phyloP scores from a whole-genome alignment of 140 eudicot species.

The Cichorium intybus region DNA sequence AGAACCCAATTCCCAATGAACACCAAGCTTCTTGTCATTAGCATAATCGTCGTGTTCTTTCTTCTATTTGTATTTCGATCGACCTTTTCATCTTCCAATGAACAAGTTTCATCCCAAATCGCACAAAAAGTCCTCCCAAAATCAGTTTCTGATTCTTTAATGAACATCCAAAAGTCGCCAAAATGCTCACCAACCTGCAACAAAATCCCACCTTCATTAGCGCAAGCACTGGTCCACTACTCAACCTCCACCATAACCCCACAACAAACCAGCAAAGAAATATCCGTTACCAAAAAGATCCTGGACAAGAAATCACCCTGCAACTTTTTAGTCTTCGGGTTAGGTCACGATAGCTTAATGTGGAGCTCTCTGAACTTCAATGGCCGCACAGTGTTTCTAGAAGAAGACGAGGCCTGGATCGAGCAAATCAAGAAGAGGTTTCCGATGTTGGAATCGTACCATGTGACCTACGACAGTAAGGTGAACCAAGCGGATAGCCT shows the following conservation, averaged over 20 bases:
- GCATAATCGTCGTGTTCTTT: constrained; percentile 33
- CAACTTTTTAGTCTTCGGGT: constrained; percentile 78
- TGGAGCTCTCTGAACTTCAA: constrained; percentile 76
- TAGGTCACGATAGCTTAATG: constrained; percentile 92
- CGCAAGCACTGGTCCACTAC: constrained; percentile 77
- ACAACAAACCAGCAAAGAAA: constrained; percentile 77
- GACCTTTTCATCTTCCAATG: constrained; percentile 36
- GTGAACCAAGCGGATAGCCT: constrained; percentile 64
- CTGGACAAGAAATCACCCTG: constrained; percentile 75
- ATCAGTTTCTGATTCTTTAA: constrained; percentile 23
- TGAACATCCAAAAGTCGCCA: constrained; percentile 18
- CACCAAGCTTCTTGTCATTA: constrained; percentile 42
- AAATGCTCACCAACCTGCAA: constrained; percentile 57
- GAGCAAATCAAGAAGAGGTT: constrained; percentile 64
- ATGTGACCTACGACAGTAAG: constrained; percentile 66
- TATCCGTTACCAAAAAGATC: constrained; percentile 54
- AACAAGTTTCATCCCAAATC: constrained; percentile 21
- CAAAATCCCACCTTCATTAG: constrained; percentile 68
- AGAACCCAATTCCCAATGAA: constrained; percentile 46
- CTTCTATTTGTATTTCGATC: constrained; percentile 48
- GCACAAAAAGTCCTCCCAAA: constrained; percentile 36
- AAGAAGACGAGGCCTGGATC: constrained; percentile 84
- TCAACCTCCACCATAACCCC: constrained; percentile 91
- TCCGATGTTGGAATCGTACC: constrained; percentile 77
- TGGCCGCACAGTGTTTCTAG: constrained; percentile 74